These are phyloP conservation scores for Silene noctiflora DNA, from an alignment of 179 eudicot species.

Conservation along the genomic window DNA sequence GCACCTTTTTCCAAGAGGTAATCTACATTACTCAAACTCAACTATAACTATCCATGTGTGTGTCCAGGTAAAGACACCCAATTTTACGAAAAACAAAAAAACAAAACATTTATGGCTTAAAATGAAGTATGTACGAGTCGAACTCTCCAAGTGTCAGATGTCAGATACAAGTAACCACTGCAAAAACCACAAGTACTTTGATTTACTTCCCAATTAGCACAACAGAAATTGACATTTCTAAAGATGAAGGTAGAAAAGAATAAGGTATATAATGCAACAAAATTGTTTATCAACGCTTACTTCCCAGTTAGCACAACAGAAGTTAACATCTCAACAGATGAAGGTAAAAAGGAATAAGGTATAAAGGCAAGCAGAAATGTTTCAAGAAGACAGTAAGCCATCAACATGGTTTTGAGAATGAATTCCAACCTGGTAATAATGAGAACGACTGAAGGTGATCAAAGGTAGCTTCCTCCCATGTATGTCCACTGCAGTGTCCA, in stretches of 20 bases:
- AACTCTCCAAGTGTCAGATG: too few relatives aligned
- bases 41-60: too few relatives aligned
- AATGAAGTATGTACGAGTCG: too few relatives aligned
- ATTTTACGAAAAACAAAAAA: too few relatives aligned
- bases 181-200: too few relatives aligned
- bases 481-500: conserved; percentile 41
- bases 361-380: background rate
- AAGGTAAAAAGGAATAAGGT: background rate
- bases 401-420: background rate
- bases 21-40: background rate
- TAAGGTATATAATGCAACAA: background rate
- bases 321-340: background rate
- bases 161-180: too few relatives aligned
- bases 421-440: conserved; percentile 64
- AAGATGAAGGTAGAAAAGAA: background rate
- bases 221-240: too few relatives aligned
- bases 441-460: conserved; percentile 63
- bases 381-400: background rate
- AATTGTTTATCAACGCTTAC: background rate
- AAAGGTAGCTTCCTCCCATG: conserved; percentile 28
- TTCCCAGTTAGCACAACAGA: background rate
- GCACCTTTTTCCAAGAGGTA: background rate
- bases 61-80: too few relatives aligned
- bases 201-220: too few relatives aligned
- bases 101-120: too few relatives aligned